Evolutionary conservation across 805 yeast species (phyloP), one percentile per base, ranked within the genome.

Genomic region (Teunomyces panamensis): DNA sequence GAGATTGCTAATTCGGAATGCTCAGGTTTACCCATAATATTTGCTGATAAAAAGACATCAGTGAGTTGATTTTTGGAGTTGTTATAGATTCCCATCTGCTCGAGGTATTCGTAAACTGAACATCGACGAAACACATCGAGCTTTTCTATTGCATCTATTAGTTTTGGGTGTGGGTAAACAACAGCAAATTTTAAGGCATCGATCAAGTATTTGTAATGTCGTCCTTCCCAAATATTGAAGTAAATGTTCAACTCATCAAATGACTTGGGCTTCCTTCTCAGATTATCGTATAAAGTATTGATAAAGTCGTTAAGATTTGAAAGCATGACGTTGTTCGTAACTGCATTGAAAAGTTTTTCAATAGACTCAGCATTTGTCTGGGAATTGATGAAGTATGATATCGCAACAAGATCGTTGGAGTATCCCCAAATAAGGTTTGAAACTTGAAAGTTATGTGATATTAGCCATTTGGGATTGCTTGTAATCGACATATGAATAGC

Each of bases 161-260:
- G 27, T 14, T 45, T 28, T 2, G 60, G 56, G 49, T 70, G 73
- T 1, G 77, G 76, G 47, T 67, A 69, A 8, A 67, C 50, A 1
- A 64, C 46, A 4, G 57, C 58, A 33, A 57, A 62, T 49, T 68
- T 68, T 50, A 71, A 45, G 5, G 58, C 61, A 8, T 60, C 65
- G 3, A 72, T 50, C 1, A 67, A 44, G 37, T 53, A 51, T 24
- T 45, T 49, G 49, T 51, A 62, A 27, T 55, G 57, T 30, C 49
- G 48, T 0, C 70, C 73, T 20, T 63, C 68, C 73, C 71, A 64
- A 11, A 70, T 59, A 24, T 51, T 53, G 45, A 71, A 60, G 34
- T 49, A 60, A 5, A 62, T 37, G 10, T 58, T 56, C 26, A 69
- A 30, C 42, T 65, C 71, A n/a, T 63, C 66, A 29, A 49, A 49